Evolutionary conservation across 2,329 filamentous ascomycete genomes (phyloP).

Genomic region (Beauveria sp.): DNA sequence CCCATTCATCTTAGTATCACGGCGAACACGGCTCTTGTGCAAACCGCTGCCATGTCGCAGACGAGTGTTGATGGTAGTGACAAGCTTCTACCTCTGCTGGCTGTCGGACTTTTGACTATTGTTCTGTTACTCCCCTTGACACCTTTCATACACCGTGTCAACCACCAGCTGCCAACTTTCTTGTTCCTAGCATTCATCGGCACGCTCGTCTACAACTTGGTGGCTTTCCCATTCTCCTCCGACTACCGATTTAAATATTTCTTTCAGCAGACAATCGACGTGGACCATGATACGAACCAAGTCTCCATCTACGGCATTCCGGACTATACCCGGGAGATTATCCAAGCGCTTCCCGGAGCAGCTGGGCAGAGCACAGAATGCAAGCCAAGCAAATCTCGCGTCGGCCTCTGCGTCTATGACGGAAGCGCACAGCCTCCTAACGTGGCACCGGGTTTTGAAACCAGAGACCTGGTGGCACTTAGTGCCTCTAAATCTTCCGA

Average conservation of each 20-base stretch:
- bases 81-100: conserved; percentile 62
- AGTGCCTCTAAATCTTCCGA: conserved; percentile 26
- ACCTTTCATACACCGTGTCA: conserved; percentile 82
- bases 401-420: conserved; percentile 57
- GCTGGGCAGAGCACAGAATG: conserved; percentile 54
- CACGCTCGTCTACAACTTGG: conserved; percentile 78
- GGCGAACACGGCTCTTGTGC: conserved; percentile 66
- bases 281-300: conserved; percentile 62
- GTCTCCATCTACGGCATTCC: conserved; percentile 64
- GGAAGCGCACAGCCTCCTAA: conserved; percentile 54
- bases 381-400: conserved; percentile 40
- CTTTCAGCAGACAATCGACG: conserved; percentile 74
- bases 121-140: conserved; percentile 67
- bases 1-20: conserved; percentile 72
- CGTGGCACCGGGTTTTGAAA: conserved; percentile 43
- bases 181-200: conserved; percentile 64
- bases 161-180: conserved; percentile 72
- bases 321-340: conserved; percentile 58
- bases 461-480: conserved; percentile 55
- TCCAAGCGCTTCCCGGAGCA: conserved; percentile 63
- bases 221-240: conserved; percentile 80
- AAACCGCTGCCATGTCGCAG: conserved; percentile 67
- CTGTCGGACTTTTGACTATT: conserved; percentile 59
- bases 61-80: conserved; percentile 78
- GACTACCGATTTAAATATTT: conserved; percentile 76